These are phyloP conservation scores for Physaria fendleri DNA, from an alignment of 345 rosid species.

Conservation along the genomic window DNA sequence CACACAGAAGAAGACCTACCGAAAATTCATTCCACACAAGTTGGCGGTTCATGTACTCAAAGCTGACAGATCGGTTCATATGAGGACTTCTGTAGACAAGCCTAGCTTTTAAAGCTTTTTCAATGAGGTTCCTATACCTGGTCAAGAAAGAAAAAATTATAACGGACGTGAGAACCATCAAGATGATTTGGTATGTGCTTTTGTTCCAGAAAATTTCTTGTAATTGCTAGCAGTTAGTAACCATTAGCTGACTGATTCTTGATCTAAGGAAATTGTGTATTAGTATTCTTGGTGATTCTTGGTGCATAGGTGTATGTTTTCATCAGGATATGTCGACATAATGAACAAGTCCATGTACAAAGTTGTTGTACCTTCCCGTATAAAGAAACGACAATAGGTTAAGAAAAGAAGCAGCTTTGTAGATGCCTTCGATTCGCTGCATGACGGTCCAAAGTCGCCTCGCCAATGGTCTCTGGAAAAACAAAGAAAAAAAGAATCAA, in stretches of 20 bases:
- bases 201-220: not conserved
- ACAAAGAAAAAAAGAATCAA: constrained; percentile 2
- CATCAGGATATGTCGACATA: too few relatives aligned
- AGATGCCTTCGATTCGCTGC: constrained; percentile 77
- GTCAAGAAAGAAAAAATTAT: constrained; percentile 12
- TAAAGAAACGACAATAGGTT: constrained; percentile 85
- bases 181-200: not conserved
- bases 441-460: constrained; percentile 70
- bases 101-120: constrained; percentile 84
- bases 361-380: constrained; percentile 73
- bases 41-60: constrained; percentile 97
- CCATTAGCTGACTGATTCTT: not conserved
- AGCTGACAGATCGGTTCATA: constrained; percentile 97
- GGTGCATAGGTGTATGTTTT: too few relatives aligned
- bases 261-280: not conserved
- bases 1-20: constrained; percentile 42
- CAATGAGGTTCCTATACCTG: constrained; percentile 92
- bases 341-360: not conserved
- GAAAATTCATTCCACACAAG: constrained; percentile 99
- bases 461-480: constrained; percentile 72
- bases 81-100: constrained; percentile 85
- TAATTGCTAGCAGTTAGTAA: not conserved
- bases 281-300: not conserved
- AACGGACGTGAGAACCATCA: constrained; percentile 9
- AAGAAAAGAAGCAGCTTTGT: constrained; percentile 85